Percentiles rank a stretch among this genome's conserved stretches.
Conservation (phyloP, 345 rosid genomes). For the Mangifera indica region DNA sequence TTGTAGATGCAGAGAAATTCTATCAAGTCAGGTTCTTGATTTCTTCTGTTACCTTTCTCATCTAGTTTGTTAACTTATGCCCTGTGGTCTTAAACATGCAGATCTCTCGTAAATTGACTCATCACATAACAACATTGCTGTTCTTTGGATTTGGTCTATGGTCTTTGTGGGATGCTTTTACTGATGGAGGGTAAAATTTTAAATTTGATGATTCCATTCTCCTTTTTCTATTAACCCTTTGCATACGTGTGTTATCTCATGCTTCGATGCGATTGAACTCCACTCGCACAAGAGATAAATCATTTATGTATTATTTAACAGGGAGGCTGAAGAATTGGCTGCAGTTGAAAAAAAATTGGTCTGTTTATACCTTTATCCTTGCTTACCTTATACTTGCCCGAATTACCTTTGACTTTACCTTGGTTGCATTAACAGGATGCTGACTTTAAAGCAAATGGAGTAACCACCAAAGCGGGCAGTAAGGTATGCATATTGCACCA, state of each 20-base stretch:
- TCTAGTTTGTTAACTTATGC: conserved; percentile 7
- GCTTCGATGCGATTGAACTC: neutral
- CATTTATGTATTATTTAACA: conserved; percentile 26
- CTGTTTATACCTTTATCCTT: conserved; percentile 24
- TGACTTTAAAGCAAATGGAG: conserved; percentile 53
- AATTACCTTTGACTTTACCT: conserved; percentile 17
- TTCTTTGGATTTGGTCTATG: conserved; percentile 82
- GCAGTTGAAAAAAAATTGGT: conserved; percentile 93
- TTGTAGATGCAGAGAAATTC: too few relatives aligned
- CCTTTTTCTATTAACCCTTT: conserved; percentile 1
- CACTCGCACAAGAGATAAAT: neutral
- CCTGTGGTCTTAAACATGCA: conserved; percentile 31
- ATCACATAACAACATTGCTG: conserved; percentile 74
- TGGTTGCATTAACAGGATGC: conserved; percentile 52
- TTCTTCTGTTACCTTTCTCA: neutral
- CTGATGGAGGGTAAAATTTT: conserved; percentile 53
- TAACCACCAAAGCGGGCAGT: conserved; percentile 42
- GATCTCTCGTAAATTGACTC: conserved; percentile 92
- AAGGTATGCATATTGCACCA: conserved; percentile 46
- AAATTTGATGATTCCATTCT: neutral
- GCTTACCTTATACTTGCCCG: conserved; percentile 7
- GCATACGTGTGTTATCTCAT: neutral
- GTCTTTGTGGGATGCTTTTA: conserved; percentile 91
- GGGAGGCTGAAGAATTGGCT: conserved; percentile 76
- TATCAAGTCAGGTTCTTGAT: neutral